Evolutionary conservation across 768 basidiomycete genomes (phyloP).

Genomic region (Naganishia vishniacii): DNA sequence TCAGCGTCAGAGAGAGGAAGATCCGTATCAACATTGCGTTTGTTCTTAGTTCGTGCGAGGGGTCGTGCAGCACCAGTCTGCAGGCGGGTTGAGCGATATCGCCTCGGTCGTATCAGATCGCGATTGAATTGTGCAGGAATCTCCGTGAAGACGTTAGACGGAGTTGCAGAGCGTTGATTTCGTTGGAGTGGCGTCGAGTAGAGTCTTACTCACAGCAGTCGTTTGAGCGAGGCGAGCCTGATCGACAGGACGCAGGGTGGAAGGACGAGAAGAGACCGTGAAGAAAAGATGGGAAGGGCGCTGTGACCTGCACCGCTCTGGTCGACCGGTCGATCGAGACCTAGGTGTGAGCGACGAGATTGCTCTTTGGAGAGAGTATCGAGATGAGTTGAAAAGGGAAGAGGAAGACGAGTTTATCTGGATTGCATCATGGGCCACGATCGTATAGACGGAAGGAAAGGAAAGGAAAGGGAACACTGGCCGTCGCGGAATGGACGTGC

Average conservation of each 20-base stretch:
- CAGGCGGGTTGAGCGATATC: neutral
- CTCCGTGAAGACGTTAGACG: neutral
- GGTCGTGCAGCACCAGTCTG: conserved; percentile 8
- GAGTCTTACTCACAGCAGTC: too few relatives aligned
- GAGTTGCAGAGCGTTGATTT: too few relatives aligned
- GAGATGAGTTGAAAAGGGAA: neutral
- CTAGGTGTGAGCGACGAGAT: neutral
- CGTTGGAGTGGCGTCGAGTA: neutral
- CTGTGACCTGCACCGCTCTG: conserved; percentile 21
- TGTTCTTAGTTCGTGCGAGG: neutral
- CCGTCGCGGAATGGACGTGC: conserved; percentile 3
- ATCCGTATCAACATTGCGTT: neutral
- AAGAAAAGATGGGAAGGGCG: neutral
- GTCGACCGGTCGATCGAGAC: conserved; percentile 13
- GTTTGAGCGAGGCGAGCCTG: neutral
- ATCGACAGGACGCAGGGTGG: conserved; percentile 3
- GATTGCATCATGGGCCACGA: neutral
- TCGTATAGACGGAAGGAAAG: neutral
- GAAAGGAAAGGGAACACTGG: neutral
- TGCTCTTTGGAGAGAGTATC: neutral
- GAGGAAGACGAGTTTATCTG: neutral
- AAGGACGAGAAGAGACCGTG: conserved; percentile 4
- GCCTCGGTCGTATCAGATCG: too few relatives aligned
- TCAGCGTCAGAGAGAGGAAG: conserved; percentile 4
- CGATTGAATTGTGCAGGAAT: neutral